Conservation (phyloP, 306 rosid species). For the Pueraria montana region DNA sequence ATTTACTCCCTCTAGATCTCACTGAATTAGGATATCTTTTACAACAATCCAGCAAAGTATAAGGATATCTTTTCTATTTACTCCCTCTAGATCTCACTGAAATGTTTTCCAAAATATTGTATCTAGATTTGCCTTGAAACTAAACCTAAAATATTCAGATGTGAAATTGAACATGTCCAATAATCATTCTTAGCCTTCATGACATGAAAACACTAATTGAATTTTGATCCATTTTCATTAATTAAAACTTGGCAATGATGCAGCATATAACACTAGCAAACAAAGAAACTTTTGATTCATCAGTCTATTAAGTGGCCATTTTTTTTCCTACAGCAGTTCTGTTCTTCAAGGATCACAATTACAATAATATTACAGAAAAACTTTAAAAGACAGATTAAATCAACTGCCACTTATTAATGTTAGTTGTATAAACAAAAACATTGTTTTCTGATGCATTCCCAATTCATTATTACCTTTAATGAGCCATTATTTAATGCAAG, state of each 20-base stretch:
- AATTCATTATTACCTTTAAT: background rate
- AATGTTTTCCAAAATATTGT: too few relatives aligned
- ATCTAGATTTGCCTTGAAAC: too few relatives aligned
- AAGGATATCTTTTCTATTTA: too few relatives aligned
- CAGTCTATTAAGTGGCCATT: background rate
- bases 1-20: too few relatives aligned
- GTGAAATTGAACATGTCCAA: background rate
- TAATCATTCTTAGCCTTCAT: background rate
- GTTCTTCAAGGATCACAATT: background rate
- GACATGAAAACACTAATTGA: background rate
- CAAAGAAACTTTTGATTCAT: background rate
- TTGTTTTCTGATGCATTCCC: background rate
- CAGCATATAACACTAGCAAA: background rate
- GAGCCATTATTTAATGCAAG: too few relatives aligned
- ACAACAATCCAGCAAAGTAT: too few relatives aligned
- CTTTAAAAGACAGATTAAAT: background rate
- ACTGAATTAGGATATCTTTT: too few relatives aligned
- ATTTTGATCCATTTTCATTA: too few relatives aligned
- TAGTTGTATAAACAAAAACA: background rate
- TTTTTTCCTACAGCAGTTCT: background rate
- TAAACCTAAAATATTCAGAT: too few relatives aligned
- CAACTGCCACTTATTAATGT: background rate
- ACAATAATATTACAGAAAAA: background rate
- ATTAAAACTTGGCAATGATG: background rate
- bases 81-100: too few relatives aligned